Conservation (phyloP, 2,329 filamentous ascomycete species). For the Cordyceps pruinosa region DNA sequence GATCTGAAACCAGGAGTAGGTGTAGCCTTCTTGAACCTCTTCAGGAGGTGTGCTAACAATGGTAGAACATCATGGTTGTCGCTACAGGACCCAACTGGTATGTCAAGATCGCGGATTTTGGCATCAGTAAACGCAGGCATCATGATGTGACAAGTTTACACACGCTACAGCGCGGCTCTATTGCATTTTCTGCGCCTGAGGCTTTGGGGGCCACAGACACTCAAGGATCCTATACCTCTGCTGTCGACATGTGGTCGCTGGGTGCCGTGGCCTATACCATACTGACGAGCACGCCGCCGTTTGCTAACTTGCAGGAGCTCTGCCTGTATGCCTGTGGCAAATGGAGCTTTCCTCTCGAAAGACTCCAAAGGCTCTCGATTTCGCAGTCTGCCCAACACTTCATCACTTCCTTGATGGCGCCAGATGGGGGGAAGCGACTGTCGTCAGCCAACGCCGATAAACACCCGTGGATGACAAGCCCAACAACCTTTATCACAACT, state of each 20-base stretch:
- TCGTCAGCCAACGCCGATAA: not conserved
- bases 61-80: constrained; percentile 17
- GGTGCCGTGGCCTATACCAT: constrained; percentile 12
- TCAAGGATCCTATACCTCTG: not conserved
- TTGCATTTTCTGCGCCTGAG: constrained; percentile 12
- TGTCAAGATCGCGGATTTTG: constrained; percentile 15
- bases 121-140: constrained; percentile 11
- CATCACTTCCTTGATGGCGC: not conserved
- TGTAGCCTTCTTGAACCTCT: not conserved
- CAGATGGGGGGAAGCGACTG: not conserved
- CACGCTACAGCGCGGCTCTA: constrained; percentile 6
- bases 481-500: too few species aligned
- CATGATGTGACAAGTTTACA: not conserved
- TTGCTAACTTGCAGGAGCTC: not conserved
- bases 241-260: constrained; percentile 14
- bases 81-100: constrained; percentile 15
- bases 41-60: not conserved
- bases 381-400: not conserved
- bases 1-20: constrained; percentile 16
- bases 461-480: constrained; percentile 1
- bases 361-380: not conserved
- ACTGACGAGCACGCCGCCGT: constrained; percentile 7
- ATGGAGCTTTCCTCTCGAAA: not conserved
- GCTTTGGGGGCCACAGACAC: not conserved
- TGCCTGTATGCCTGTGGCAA: not conserved